Conservation (phyloP, 2,329 filamentous ascomycete species). For the Fusarium euwallaceae region DNA sequence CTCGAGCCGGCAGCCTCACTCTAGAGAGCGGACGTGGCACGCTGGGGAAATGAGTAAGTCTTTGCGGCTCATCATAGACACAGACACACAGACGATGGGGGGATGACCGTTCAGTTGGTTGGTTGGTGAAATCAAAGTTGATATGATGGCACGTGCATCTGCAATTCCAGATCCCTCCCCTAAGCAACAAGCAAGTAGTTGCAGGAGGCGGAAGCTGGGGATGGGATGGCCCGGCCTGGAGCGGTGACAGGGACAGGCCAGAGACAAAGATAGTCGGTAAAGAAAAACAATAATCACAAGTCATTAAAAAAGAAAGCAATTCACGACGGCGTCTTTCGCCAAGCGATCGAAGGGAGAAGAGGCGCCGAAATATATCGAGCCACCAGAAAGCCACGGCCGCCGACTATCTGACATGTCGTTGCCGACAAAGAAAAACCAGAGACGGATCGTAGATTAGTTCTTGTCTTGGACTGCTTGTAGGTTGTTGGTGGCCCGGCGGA, state of each 20-base stretch:
- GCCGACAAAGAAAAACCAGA: constrained; percentile 31
- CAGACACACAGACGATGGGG: not conserved
- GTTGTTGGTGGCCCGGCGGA: constrained; percentile 14
- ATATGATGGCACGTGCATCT: constrained; percentile 32
- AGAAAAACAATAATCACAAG: constrained; percentile 1
- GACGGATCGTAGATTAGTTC: constrained; percentile 36
- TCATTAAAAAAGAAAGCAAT: constrained; percentile 16
- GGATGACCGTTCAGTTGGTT: not conserved
- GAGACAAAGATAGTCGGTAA: constrained; percentile 26
- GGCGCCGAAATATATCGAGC: constrained; percentile 23
- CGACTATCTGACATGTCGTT: constrained; percentile 31
- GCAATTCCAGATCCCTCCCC: constrained; percentile 40
- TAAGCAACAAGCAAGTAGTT: constrained; percentile 33
- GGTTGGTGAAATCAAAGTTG: constrained; percentile 15
- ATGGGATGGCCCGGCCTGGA: constrained; percentile 26
- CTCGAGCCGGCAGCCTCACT: constrained; percentile 41
- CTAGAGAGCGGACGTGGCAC: constrained; percentile 23
- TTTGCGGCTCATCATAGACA: constrained; percentile 23
- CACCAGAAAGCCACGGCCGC: constrained; percentile 18
- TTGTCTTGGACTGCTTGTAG: constrained; percentile 10
- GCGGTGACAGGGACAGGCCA: constrained; percentile 32
- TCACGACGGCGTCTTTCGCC: constrained; percentile 7
- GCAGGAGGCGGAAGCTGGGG: constrained; percentile 27
- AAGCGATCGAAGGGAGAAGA: constrained; percentile 24
- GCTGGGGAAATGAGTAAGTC: constrained; percentile 41